A percentile compares a stretch with the other conserved stretches of the same genome.
phyloP scores from a whole-genome alignment of 1,284 basidiomycete species.

The Rhodotorula glutinis region DNA sequence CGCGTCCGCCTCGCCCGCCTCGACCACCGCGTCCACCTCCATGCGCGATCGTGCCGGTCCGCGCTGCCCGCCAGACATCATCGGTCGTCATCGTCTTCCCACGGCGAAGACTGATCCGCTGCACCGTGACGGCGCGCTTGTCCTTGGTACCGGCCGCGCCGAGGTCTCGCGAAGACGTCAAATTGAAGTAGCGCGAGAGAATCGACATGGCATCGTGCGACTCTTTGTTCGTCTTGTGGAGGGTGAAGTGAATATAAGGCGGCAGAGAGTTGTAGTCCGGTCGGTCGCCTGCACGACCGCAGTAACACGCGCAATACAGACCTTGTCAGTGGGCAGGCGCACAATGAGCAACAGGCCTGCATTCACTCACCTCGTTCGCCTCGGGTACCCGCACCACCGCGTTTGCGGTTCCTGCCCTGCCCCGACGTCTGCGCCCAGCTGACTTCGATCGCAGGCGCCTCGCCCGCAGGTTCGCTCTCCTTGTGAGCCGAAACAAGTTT shows the following conservation, averaged over 20 bases:
- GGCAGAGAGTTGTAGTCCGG: slow-evolving; percentile 43
- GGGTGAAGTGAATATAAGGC: slow-evolving; percentile 90
- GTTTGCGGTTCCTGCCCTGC: neutral
- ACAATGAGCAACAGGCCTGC: neutral
- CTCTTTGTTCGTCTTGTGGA: slow-evolving; percentile 97
- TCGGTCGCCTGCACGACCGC: neutral
- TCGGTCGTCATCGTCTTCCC: slow-evolving; percentile 69
- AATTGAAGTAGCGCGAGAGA: slow-evolving; percentile 70
- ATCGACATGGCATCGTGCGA: slow-evolving; percentile 88
- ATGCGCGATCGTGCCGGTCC: slow-evolving; percentile 54
- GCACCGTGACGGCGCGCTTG: slow-evolving; percentile 93
- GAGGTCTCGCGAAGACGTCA: slow-evolving; percentile 67
- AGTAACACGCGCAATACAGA: no score
- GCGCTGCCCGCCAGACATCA: slow-evolving; percentile 63
- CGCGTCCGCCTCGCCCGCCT: slow-evolving; percentile 12
- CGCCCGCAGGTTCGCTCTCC: slow-evolving; percentile 43
- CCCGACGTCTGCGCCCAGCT: slow-evolving; percentile 18
- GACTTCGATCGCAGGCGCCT: slow-evolving; percentile 32
- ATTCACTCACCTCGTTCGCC: neutral
- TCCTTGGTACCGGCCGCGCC: slow-evolving; percentile 96
- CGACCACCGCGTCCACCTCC: slow-evolving; percentile 26
- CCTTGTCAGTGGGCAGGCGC: neutral
- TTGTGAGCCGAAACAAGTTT: slow-evolving; percentile 78
- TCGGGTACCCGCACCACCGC: neutral
- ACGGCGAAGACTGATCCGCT: slow-evolving; percentile 80